These are phyloP conservation scores for Phaseolus lunatus DNA, from an alignment of 306 rosid species.

Conservation along the genomic window DNA sequence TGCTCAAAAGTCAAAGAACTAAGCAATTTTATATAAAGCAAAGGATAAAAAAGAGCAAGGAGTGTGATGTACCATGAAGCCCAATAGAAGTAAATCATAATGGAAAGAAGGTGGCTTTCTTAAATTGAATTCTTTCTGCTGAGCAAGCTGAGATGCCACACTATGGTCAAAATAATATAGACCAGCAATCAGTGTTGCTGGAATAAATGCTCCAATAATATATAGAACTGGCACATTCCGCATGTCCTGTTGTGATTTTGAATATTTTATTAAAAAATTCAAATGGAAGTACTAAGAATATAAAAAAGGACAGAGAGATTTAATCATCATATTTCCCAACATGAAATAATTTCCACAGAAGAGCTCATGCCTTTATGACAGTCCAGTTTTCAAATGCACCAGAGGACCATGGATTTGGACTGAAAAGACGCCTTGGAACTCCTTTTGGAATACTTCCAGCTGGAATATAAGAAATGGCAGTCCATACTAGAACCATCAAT, in stretches of 20 bases:
- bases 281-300: not conserved
- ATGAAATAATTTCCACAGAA: slow-evolving; percentile 20
- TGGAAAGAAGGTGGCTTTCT: slow-evolving; percentile 83
- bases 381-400: slow-evolving; percentile 85
- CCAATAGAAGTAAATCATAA: slow-evolving; percentile 83
- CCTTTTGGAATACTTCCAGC: slow-evolving; percentile 68
- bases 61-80: slow-evolving; percentile 68
- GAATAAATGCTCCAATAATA: slow-evolving; percentile 77
- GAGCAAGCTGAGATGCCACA: slow-evolving; percentile 90
- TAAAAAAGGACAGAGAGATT: not conserved
- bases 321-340: not conserved
- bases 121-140: slow-evolving; percentile 83
- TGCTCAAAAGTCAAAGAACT: slow-evolving; percentile 24
- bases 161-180: slow-evolving; percentile 90
- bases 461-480: slow-evolving; percentile 75
- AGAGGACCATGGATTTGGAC: slow-evolving; percentile 88
- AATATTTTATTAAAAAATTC: slow-evolving; percentile 19
- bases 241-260: slow-evolving; percentile 69
- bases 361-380: slow-evolving; percentile 63
- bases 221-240: slow-evolving; percentile 74
- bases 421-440: slow-evolving; percentile 82
- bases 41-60: slow-evolving; percentile 27
- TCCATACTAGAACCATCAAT: slow-evolving; percentile 78
- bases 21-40: slow-evolving; percentile 21
- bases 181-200: slow-evolving; percentile 88